Percentiles rank a stretch among this genome's conserved stretches.
phyloP scores from a whole-genome alignment of 2,329 filamentous ascomycete genomes.

The Colletotrichum tabaci region DNA sequence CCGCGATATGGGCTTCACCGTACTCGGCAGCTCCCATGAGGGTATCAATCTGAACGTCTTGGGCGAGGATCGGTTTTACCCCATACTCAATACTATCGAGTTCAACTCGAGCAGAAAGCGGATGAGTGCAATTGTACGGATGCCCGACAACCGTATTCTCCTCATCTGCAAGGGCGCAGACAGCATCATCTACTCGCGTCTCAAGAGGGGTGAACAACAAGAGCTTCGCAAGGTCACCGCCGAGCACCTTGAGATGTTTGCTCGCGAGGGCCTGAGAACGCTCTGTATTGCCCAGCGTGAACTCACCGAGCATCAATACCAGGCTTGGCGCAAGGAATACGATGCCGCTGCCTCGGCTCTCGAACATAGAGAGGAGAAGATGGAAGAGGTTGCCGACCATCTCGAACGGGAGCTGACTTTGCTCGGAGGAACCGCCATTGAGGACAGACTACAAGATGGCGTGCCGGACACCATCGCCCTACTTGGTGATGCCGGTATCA shows the following conservation, averaged over 20 bases:
- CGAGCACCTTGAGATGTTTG: conserved; percentile 97
- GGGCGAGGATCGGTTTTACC: conserved; percentile 88
- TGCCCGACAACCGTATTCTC: conserved; percentile 91
- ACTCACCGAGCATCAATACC: conserved; percentile 86
- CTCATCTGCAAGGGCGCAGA: conserved; percentile 98
- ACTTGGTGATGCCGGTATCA: conserved; percentile 93
- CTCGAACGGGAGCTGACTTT: conserved; percentile 93
- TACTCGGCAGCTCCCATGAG: conserved; percentile 84
- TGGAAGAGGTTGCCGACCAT: conserved; percentile 89
- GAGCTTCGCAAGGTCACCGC: conserved; percentile 88
- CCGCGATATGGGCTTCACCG: conserved; percentile 94
- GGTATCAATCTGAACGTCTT: conserved; percentile 89
- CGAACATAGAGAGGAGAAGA: conserved; percentile 89
- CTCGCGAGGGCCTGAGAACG: conserved; percentile 92
- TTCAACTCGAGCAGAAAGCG: conserved; percentile 98
- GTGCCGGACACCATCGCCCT: conserved; percentile 96
- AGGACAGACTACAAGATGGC: conserved; percentile 96
- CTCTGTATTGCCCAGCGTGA: conserved; percentile 92
- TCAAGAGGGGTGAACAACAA: conserved; percentile 87
- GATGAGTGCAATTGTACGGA: conserved; percentile 96
- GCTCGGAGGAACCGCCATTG: conserved; percentile 94
- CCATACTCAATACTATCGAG: conserved; percentile 93
- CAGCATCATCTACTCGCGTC: conserved; percentile 94
- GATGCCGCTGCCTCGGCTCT: conserved; percentile 89
- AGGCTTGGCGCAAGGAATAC: conserved; percentile 87